Evolutionary conservation across 2,329 filamentous ascomycete genomes (phyloP).

Genomic region (Colletotrichum kahawae): DNA sequence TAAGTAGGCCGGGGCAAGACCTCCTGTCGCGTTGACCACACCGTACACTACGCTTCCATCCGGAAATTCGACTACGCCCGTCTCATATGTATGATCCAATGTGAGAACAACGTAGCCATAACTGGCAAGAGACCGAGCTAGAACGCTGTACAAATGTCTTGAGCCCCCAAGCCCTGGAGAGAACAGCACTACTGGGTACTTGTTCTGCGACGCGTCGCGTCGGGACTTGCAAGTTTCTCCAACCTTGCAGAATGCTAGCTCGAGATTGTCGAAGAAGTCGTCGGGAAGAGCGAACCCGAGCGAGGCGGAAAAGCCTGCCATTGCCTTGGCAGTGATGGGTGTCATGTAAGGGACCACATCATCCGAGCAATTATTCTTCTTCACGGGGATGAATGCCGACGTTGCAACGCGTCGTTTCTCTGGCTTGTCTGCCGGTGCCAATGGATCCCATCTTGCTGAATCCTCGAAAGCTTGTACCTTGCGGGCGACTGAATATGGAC

Average conservation of each 20-base stretch:
- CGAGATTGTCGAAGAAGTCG: constrained; percentile 8
- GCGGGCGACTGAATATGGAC: constrained; percentile 8
- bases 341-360: constrained; percentile 21
- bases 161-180: constrained; percentile 48
- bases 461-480: constrained; percentile 24
- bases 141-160: constrained; percentile 44
- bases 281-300: constrained; percentile 11
- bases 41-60: constrained; percentile 38
- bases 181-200: constrained; percentile 40
- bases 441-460: constrained; percentile 24
- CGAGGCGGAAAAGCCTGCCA: not conserved
- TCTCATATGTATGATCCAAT: constrained; percentile 54
- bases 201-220: not conserved
- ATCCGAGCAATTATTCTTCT: not conserved
- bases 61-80: constrained; percentile 48
- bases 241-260: constrained; percentile 23
- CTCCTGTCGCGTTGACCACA: not conserved
- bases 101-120: constrained; percentile 50
- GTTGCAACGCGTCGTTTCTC: constrained; percentile 22
- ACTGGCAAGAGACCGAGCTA: constrained; percentile 49
- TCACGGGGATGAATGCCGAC: constrained; percentile 18
- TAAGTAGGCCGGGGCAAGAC: not conserved
- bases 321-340: constrained; percentile 7
- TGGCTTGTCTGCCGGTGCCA: constrained; percentile 14
- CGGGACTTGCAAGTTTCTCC: not conserved